These are phyloP conservation scores for Lentinula edodes DNA, from an alignment of 768 basidiomycete species.

Conservation along the genomic window DNA sequence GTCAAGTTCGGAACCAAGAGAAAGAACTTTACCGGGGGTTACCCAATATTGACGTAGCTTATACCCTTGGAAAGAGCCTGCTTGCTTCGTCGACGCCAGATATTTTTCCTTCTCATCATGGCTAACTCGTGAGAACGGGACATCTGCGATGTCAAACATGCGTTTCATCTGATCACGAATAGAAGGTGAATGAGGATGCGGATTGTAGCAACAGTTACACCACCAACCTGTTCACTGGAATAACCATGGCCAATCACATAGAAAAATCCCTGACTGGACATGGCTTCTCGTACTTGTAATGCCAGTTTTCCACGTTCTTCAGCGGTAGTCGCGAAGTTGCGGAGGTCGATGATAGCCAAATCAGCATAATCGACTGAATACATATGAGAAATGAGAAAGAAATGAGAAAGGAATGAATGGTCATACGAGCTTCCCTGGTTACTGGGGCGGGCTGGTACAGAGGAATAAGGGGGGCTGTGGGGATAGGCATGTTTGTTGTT, in stretches of 20 bases:
- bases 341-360: conserved; percentile 32
- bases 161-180: conserved; percentile 26
- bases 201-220: neutral
- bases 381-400: neutral
- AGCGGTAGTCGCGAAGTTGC: conserved; percentile 17
- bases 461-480: conserved; percentile 12
- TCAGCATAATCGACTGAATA: conserved; percentile 35
- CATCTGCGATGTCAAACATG: conserved; percentile 42
- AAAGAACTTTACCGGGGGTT: neutral
- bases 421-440: conserved; percentile 26
- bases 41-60: conserved; percentile 48
- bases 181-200: neutral
- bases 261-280: conserved; percentile 32
- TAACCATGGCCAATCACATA: conserved; percentile 47
- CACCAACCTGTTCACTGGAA: conserved; percentile 30
- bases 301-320: conserved; percentile 23
- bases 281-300: conserved; percentile 25
- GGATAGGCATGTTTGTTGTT: conserved; percentile 16
- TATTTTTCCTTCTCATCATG: conserved; percentile 38
- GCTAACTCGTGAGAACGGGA: conserved; percentile 33
- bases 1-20: neutral
- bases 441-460: conserved; percentile 27
- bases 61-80: conserved; percentile 47
- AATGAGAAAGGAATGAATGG: too few relatives aligned
- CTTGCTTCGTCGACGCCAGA: conserved; percentile 31